These are phyloP conservation scores for Dothiorella sarmentorum DNA, from an alignment of 2,329 filamentous ascomycete genomes.

Conservation along the genomic window DNA sequence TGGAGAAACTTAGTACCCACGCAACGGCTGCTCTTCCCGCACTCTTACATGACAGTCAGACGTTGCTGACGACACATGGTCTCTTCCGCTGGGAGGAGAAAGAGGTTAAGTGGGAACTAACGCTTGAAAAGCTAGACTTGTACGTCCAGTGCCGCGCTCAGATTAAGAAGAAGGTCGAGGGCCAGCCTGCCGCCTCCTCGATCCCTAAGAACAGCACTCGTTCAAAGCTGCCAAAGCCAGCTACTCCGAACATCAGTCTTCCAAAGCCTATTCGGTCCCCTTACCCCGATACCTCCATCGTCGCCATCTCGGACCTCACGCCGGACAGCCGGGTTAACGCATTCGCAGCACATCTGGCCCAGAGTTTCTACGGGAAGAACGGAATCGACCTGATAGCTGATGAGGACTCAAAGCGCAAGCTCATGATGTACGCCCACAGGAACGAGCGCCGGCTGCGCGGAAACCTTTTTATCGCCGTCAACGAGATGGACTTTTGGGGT, in stretches of 20 bases:
- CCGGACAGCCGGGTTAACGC: background rate
- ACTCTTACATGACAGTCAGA: background rate
- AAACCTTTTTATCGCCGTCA: fast-evolving
- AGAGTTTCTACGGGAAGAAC: background rate
- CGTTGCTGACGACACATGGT: background rate
- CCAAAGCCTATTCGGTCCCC: background rate
- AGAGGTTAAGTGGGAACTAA: background rate
- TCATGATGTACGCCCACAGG: background rate
- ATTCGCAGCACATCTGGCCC: background rate
- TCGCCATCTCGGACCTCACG: background rate
- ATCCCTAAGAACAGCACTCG: background rate
- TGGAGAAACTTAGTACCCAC: background rate
- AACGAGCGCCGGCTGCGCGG: background rate
- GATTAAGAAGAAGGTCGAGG: background rate
- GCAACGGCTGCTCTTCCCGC: background rate
- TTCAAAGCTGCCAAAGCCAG: background rate
- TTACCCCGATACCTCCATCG: background rate
- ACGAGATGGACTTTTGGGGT: background rate
- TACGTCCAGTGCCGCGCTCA: background rate
- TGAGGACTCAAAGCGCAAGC: background rate
- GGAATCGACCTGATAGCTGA: background rate
- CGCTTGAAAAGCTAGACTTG: background rate
- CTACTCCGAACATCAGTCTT: background rate
- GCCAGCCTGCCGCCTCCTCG: too few relatives aligned
- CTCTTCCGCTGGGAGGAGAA: background rate